These are phyloP conservation scores for Neostapfia colusana DNA, from an alignment of 176 grass and related monocot genomes.

Conservation along the genomic window DNA sequence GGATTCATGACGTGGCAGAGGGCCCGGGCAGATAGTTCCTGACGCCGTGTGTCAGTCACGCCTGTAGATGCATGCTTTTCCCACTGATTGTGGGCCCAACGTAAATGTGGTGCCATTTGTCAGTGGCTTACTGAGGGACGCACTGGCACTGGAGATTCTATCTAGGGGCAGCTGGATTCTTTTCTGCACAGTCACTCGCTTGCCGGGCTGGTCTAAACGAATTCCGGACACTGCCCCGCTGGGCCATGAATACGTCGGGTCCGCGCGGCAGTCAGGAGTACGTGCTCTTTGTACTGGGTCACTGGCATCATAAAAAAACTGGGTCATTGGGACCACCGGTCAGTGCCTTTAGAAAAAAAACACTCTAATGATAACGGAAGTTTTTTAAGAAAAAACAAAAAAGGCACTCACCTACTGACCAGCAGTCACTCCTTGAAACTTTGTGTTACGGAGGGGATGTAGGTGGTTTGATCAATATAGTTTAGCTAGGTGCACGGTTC, in stretches of 20 bases:
- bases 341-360: too few species aligned
- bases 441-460: too few species aligned
- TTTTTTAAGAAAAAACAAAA: too few species aligned
- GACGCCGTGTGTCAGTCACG: not conserved
- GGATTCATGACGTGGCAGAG: constrained; percentile 34
- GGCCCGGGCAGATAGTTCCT: constrained; percentile 15
- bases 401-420: too few species aligned
- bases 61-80: not conserved
- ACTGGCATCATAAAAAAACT: too few species aligned
- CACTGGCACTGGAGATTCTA: constrained; percentile 23
- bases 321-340: too few species aligned
- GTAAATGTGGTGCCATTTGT: accelerated
- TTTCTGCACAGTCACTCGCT: constrained; percentile 23
- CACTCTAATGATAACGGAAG: too few species aligned
- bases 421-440: too few species aligned
- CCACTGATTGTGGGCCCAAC: not conserved
- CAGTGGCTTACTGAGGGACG: accelerated
- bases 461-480: too few species aligned
- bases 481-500: too few species aligned
- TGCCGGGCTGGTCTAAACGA: not conserved
- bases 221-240: not conserved
- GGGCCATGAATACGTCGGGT: not conserved
- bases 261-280: not conserved
- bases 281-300: not conserved
- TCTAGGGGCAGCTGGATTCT: not conserved